phyloP scores from a whole-genome alignment of 495 filamentous ascomycete genomes.

The Schizothecium vesticola region DNA sequence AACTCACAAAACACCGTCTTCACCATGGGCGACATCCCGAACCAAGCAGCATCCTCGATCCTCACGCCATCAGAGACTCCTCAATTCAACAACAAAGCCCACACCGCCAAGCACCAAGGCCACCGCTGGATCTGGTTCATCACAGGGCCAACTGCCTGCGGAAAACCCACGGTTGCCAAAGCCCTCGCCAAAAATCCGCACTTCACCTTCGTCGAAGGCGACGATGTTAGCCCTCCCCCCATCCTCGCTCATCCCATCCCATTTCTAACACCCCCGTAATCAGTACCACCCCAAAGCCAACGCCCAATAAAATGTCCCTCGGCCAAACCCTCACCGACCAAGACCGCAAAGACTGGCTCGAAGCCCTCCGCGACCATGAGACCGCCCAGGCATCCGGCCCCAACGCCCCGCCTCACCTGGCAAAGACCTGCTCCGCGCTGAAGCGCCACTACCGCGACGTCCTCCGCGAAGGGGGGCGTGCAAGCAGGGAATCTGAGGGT shows the following conservation, averaged over 20 bases:
- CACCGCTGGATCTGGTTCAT: conserved; percentile 30
- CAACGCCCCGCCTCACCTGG: conserved; percentile 6
- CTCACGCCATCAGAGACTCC: neutral
- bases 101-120: neutral
- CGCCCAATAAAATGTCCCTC: conserved; percentile 23
- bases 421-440: conserved; percentile 21
- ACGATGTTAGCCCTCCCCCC: conserved; percentile 36
- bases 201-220: conserved; percentile 42
- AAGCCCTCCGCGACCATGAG: conserved; percentile 19
- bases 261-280: no score
- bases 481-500: conserved; percentile 12
- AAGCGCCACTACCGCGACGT: conserved; percentile 24
- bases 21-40: neutral
- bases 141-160: conserved; percentile 29
- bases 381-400: conserved; percentile 3
- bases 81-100: neutral
- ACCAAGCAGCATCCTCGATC: neutral
- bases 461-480: conserved; percentile 9
- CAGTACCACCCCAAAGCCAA: conserved; percentile 27
- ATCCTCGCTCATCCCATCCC: neutral
- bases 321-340: conserved; percentile 18
- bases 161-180: conserved; percentile 26
- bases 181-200: conserved; percentile 22
- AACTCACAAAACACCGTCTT: no score
- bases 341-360: conserved; percentile 26